Evolutionary conservation across 2,329 filamentous ascomycete species (phyloP), one percentile per base, ranked within the genome.

Genomic region (Aspergillus sp.): DNA sequence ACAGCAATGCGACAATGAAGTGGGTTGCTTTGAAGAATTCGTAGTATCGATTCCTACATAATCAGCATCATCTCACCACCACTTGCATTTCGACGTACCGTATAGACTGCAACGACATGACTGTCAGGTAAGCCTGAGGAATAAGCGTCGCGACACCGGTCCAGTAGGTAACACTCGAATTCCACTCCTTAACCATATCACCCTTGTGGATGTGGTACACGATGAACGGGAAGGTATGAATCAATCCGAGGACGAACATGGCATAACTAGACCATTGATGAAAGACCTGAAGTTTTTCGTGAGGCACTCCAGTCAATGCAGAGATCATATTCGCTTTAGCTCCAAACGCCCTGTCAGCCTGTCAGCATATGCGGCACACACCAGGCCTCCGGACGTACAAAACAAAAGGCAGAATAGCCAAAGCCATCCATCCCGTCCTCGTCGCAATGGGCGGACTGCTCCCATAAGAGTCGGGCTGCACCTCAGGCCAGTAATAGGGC

Each of bases 1-100:
- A 83, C 1, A 80, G 54, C 3, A 78, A 52, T 0, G 74, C 79
- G 3, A 73, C 72, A 17, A 78, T 48, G 50, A 77, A 73, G 55
- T 83, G 80, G 0, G 76, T 74, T 3, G 69, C 70, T 54, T 83
- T 83, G 74, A 83, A 83, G 56, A 80, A 78, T 53, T 84, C 80
- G 58, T 83, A 83, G 53, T 67, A 76, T 0, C 74, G 69, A 45
- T 76, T 75, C 4, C 79, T 79, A 22, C 9, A 20, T 9, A 15
- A 19, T 30, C 9, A 43, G 22, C 15, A 25, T 43, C n/a, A 20
- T 22, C 15, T 35, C 9, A 22, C 17, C 5, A 22, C 20, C 20
- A 17, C 2, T 9, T 4, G 13, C n/a, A n/a, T 12, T 19, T 7
- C 12, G 17, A 51, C 66, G 52, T 56, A 79, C 74, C 78, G 67